Evolutionary conservation across 768 basidiomycete species (phyloP).

Genomic region (Hypholoma sublateritium): DNA sequence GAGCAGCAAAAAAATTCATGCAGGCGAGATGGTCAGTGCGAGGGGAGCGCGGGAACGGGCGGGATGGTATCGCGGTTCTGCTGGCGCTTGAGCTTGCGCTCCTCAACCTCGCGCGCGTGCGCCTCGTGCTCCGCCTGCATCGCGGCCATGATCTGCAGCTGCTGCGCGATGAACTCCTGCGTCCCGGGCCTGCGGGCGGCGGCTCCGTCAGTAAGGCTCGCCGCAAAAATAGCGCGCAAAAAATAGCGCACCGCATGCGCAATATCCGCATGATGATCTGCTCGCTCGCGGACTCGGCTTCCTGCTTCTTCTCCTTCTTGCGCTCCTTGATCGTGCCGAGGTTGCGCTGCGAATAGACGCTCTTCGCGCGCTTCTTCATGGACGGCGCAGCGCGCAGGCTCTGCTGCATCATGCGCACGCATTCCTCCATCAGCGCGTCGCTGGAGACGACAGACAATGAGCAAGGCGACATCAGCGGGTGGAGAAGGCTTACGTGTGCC

Average conservation of each 20-base stretch:
- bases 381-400: slow-evolving; percentile 72
- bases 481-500: slow-evolving; percentile 69
- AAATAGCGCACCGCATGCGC: slow-evolving; percentile 75
- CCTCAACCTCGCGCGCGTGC: slow-evolving; percentile 59
- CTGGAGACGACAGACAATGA: slow-evolving; percentile 33
- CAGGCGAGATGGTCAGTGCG: neutral
- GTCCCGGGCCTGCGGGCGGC: slow-evolving; percentile 60
- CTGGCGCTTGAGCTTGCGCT: slow-evolving; percentile 59
- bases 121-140: slow-evolving; percentile 83
- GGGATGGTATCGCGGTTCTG: slow-evolving; percentile 30
- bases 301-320: slow-evolving; percentile 88
- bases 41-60: slow-evolving; percentile 38
- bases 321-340: slow-evolving; percentile 94
- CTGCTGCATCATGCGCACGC: slow-evolving; percentile 93
- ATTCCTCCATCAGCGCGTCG: slow-evolving; percentile 90
- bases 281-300: slow-evolving; percentile 74
- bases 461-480: neutral
- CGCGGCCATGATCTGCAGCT: slow-evolving; percentile 77
- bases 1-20: neutral
- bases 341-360: slow-evolving; percentile 89
- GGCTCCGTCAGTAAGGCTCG: neutral
- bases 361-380: slow-evolving; percentile 88
- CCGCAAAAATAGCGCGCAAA: slow-evolving; percentile 1
- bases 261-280: slow-evolving; percentile 95
- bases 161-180: slow-evolving; percentile 85